phyloP scores from a whole-genome alignment of 2,329 filamentous ascomycete genomes.

The Apiospora koreana region DNA sequence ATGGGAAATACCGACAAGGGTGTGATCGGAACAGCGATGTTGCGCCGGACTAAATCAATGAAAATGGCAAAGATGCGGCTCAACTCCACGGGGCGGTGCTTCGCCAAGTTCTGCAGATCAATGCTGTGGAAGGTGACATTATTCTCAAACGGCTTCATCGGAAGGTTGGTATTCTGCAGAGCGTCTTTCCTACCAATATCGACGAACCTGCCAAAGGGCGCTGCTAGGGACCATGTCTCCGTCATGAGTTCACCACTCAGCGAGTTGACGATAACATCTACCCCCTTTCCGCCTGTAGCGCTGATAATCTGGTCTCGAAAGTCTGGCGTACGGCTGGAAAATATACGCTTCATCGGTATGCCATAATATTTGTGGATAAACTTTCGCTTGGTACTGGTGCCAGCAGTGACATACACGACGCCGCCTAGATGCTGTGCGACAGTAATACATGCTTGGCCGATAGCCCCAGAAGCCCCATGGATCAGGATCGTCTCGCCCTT shows the following conservation, averaged over 20 bases:
- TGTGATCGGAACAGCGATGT: conserved; percentile 16
- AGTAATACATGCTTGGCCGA: conserved; percentile 14
- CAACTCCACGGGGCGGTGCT: conserved; percentile 16
- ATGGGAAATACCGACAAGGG: conserved; percentile 13
- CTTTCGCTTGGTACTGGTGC: conserved; percentile 10
- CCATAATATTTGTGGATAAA: conserved; percentile 9
- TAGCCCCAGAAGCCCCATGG: conserved; percentile 16
- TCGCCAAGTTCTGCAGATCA: conserved; percentile 16
- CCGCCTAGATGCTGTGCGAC: conserved; percentile 13
- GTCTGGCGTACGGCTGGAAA: conserved; percentile 8
- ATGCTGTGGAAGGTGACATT: conserved; percentile 20
- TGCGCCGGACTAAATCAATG: conserved; percentile 15
- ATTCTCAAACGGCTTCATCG: conserved; percentile 18
- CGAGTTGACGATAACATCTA: conserved; percentile 15
- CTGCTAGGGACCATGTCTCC: conserved; percentile 24
- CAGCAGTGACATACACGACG: conserved; percentile 13
- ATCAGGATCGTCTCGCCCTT: conserved; percentile 15
- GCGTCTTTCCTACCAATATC: conserved; percentile 37
- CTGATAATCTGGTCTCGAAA: conserved; percentile 10
- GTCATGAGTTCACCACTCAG: conserved; percentile 17
- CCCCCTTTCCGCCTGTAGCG: conserved; percentile 15
- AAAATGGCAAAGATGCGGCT: conserved; percentile 15
- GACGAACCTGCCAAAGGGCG: conserved; percentile 36
- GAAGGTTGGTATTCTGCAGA: conserved; percentile 20
- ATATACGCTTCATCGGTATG: conserved; percentile 12